These are phyloP conservation scores for Globisporangium radiosum DNA, from an alignment of 352 stramenopile genomes.

Conservation along the genomic window DNA sequence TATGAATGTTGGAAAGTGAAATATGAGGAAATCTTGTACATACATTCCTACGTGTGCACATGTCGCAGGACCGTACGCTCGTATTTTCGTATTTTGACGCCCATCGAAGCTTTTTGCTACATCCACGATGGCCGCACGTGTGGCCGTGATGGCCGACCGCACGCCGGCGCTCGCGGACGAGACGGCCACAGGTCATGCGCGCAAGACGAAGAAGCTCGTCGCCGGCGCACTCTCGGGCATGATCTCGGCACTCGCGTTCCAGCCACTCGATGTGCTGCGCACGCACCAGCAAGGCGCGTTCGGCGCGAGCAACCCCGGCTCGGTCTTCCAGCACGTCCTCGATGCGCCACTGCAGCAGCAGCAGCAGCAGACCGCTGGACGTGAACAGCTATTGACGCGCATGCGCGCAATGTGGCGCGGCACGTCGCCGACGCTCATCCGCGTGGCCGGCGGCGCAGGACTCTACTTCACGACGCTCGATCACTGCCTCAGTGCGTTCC, in stretches of 20 bases:
- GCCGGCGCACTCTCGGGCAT: slow-evolving; percentile 68
- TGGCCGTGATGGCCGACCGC: slow-evolving; percentile 4
- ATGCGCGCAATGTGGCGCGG: slow-evolving; percentile 78
- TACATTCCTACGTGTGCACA: too few species aligned
- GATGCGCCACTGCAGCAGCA: slow-evolving; percentile 9
- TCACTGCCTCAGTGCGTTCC: slow-evolving; percentile 48
- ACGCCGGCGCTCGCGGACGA: slow-evolving; percentile 2
- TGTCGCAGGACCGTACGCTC: background rate
- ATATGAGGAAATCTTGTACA: too few species aligned
- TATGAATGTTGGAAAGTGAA: too few species aligned
- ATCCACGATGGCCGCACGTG: slow-evolving; percentile 8
- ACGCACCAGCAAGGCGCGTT: slow-evolving; percentile 84
- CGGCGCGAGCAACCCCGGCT: slow-evolving; percentile 10
- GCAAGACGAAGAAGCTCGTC: slow-evolving; percentile 69
- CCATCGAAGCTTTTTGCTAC: background rate
- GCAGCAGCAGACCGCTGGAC: slow-evolving; percentile 1
- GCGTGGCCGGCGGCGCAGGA: slow-evolving; percentile 70
- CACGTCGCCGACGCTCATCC: slow-evolving; percentile 73
- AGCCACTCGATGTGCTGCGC: slow-evolving; percentile 79
- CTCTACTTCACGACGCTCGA: slow-evolving; percentile 84
- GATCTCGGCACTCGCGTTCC: slow-evolving; percentile 77
- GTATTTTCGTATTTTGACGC: background rate
- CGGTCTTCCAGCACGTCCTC: slow-evolving; percentile 9
- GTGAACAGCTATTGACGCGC: slow-evolving; percentile 20
- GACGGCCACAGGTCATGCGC: slow-evolving; percentile 10